Base-by-base conservation (phyloP, 2,329 filamentous ascomycete species). In the Pestalotiopsis sp. region DNA sequence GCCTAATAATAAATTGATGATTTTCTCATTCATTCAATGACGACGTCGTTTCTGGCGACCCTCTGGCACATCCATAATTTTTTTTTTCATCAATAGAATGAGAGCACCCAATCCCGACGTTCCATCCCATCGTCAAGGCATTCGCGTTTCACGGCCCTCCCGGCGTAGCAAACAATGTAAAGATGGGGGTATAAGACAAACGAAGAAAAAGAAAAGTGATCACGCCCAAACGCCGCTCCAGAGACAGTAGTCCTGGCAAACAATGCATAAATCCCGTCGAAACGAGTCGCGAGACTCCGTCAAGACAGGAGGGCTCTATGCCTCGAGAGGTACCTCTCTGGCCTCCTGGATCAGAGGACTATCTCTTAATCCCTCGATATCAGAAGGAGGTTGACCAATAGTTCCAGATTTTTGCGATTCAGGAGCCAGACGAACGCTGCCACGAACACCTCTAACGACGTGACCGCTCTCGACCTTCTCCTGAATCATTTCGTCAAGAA, bases 401-500 rank as follows among this genome's bases (percentile, higher is more conserved):
- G 74, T 73, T 52, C 80, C 81, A 45, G 77, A 72, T 75, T 84
- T 86, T 57, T 81, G 79, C 59, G 84, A 85, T 57, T 77, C 67
- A 38, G 49, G 80, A 4, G 85, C 84, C 45, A 92, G 78, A 63
- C 90, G 87, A 65, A 93, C 87, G 75, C 90, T 93, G 56, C 91
- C 92, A 70, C 91, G 85, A 65, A 83, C 82, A 66, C 90, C 87
- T 75, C 92, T 89, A 38, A 93, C 85, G 25, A 93, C 82, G 67
- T 93, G 89, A 25, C 92, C 93, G 66, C 86, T 90, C 74, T 96
- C 93, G 66, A 97, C 92, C 69, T 92, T 90, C 76, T 95, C 93
- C 77, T 95, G 92, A 69, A 98, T 96, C 95, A 98, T 98, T 81
- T 97, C 94, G 75, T 98, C 95, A 31, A 98, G 87, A 83, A 98